A percentile compares a stretch with the other conserved stretches of the same genome.
Evolutionary conservation across 371 early-diverging fungal species (phyloP).

Genomic region (Saksenaea vasiformis): DNA sequence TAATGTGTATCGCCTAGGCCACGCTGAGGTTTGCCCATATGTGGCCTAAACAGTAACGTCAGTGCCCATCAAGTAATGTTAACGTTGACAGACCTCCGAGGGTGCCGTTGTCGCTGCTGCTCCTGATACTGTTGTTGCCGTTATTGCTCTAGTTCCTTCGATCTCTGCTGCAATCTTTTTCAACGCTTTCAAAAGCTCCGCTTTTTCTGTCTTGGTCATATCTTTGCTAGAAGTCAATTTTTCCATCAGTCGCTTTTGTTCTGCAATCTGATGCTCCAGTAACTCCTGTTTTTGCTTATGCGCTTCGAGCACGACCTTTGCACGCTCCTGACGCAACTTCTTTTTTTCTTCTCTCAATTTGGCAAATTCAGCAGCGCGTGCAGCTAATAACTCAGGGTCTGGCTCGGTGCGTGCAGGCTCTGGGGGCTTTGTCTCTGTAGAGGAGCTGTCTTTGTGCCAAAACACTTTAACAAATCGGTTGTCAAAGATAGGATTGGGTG

Average conservation of each 20-base stretch:
- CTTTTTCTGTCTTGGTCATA: constrained; percentile 54
- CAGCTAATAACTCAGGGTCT: constrained; percentile 43
- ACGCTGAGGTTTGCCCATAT: constrained; percentile 49
- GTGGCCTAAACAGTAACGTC: constrained; percentile 31
- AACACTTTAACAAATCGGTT: constrained; percentile 81
- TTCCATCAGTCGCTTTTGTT: constrained; percentile 59
- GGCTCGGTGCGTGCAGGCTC: constrained; percentile 26
- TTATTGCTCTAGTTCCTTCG: constrained; percentile 14
- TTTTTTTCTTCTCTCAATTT: constrained; percentile 32
- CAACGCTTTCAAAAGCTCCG: constrained; percentile 48
- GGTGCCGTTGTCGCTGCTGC: constrained; percentile 12
- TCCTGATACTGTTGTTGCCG: constrained; percentile 16
- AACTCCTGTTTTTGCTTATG: constrained; percentile 60
- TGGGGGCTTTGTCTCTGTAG: constrained; percentile 13
- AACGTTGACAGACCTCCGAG: neutral
- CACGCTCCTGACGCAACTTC: constrained; percentile 51
- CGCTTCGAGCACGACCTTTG: constrained; percentile 56
- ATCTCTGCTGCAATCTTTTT: constrained; percentile 38
- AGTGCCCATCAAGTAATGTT: too few species aligned
- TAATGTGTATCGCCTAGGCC: constrained; percentile 45
- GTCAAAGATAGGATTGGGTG: constrained; percentile 71
- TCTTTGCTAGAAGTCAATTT: constrained; percentile 51
- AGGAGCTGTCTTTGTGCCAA: constrained; percentile 43
- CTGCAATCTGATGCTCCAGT: constrained; percentile 53
- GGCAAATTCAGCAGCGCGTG: constrained; percentile 38